Base-by-base conservation (phyloP, 768 basidiomycete genomes). In the Lepiota venenata region DNA sequence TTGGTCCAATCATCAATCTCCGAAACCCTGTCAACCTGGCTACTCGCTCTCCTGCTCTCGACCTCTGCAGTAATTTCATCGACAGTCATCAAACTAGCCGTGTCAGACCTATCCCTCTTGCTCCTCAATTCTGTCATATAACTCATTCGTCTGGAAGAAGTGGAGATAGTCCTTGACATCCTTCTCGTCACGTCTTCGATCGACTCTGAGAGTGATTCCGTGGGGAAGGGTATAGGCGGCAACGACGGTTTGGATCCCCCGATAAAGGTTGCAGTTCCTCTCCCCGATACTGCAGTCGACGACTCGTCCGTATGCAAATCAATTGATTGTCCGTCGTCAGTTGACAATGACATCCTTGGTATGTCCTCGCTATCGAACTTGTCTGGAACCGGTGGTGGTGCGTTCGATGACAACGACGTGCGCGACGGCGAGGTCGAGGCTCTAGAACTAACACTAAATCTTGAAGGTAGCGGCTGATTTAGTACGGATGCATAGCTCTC, bases 1-100 rank as follows among this genome's bases (percentile, higher is more conserved):
- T 80, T 80, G 0, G 88, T 89, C 84, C 88, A 91, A 35, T 87
- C 91, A 42, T 91, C 84, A 12, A 74, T 71, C 21, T 75, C 76
- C 57, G 72, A 71, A 61, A 71, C 72, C 38, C 71, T 72, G 37
- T 75, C 73, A 15, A 72, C 60, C 10, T 63, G 71, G 61, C 73
- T 77, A 61, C 80, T 84, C 50, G 78, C 81, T 55, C 81, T 72
- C 36, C 82, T 75, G 62, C 84, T 91, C 63, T 83, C 96, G 7
- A 99, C 90, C 63, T 96, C 90, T 9, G 93, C 94, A 0, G 97
- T 98, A 63, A 99, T 97, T 71, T 99, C 93, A 64, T 99, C 96
- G 20, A 99, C 91, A 0, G 96, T 99, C 69, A 98, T 79, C 62
- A 98, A 71, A 60, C 91, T 93, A 3, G 91, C 92, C 7, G 93